Base-by-base conservation (phyloP, 2,329 filamentous ascomycete genomes). In the Monosporascus cannonballus region DNA sequence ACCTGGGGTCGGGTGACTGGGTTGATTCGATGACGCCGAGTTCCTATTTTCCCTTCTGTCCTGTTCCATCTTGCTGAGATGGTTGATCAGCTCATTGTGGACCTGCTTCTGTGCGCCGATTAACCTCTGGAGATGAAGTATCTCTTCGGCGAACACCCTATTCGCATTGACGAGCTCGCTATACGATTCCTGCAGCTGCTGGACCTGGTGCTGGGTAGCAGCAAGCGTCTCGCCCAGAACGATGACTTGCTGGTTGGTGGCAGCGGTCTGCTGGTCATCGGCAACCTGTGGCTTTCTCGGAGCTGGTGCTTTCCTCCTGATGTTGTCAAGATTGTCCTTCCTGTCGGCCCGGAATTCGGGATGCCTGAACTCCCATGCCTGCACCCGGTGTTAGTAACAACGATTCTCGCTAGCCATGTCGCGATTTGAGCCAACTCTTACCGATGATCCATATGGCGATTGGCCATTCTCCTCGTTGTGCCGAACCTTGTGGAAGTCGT, bases 321-420 rank as follows among this genome's bases (percentile, higher is more conserved):
- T 99, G 61, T 96, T 97, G 66, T 99, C 94, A 47, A 99, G 78
- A 46, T 91, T 94, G 67, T 96, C 91, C 70, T 96, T 96, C 72
- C 93, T 95, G 71, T 96, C 93, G 59, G 89, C 87, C 63, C 91
- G 89, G 74, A 99, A 99, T 64, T 96, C 91, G 14, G 93, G 93
- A 66, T 99, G 94, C 68, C 94, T 96, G 69, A 99, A 99, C 68
- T 99, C 94, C 90, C 90, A 96, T 14, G 87, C 84, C 89, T 94
- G 64, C 34, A 47, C 50, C 25, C 36, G 50, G 17, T 51, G 62
- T 72, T 60, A 75, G 69, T 62, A 56, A 47, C 41, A n/a, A 18
- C 7, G 46, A 20, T 45, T 47, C n/a, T 6, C 20, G 42, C 5
- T 15, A 45, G 24, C 47, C 39, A 48, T 47, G 24, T 58, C 67